These are phyloP conservation scores for Fraxinus baroniana DNA, from an alignment of 305 asterid species.

Conservation along the genomic window DNA sequence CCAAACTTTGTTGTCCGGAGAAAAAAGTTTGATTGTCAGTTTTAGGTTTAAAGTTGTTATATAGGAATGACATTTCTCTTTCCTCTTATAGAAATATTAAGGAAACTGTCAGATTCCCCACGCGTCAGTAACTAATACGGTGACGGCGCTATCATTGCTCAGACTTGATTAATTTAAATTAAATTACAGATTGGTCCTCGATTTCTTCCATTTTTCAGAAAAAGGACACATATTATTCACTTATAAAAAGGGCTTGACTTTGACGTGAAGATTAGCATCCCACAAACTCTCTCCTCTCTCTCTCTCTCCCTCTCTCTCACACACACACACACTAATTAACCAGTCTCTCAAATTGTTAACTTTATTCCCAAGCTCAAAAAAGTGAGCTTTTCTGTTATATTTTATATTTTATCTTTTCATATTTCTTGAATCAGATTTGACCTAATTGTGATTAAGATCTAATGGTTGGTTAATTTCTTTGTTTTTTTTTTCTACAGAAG, in stretches of 20 bases:
- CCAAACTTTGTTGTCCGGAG: conserved; percentile 16
- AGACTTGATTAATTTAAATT: not conserved
- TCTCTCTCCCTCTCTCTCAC: not conserved
- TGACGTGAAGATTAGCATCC: conserved; percentile 25
- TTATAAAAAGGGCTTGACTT: conserved; percentile 49
- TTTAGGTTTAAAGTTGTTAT: conserved; percentile 54
- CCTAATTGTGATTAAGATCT: conserved; percentile 35
- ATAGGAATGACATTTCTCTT: conserved; percentile 45
- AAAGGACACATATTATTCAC: conserved; percentile 7
- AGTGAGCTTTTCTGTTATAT: conserved; percentile 22
- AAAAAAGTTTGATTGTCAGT: conserved; percentile 30
- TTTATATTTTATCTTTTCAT: no score
- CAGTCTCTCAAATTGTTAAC: conserved; percentile 22
- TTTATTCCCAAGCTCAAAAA: conserved; percentile 35
- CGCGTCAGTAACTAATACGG: conserved; percentile 63
- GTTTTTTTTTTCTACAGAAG: not conserved
- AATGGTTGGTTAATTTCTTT: not conserved
- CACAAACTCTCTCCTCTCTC: not conserved
- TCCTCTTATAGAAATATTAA: conserved; percentile 58
- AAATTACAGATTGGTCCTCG: conserved; percentile 39
- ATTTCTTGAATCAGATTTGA: conserved; percentile 3
- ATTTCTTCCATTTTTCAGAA: conserved; percentile 11
- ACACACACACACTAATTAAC: not conserved
- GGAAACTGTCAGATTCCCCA: conserved; percentile 53
- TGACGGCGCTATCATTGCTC: conserved; percentile 41